These are phyloP conservation scores for Erigeron canadensis DNA, from an alignment of 129 eudicot genomes.

Conservation along the genomic window DNA sequence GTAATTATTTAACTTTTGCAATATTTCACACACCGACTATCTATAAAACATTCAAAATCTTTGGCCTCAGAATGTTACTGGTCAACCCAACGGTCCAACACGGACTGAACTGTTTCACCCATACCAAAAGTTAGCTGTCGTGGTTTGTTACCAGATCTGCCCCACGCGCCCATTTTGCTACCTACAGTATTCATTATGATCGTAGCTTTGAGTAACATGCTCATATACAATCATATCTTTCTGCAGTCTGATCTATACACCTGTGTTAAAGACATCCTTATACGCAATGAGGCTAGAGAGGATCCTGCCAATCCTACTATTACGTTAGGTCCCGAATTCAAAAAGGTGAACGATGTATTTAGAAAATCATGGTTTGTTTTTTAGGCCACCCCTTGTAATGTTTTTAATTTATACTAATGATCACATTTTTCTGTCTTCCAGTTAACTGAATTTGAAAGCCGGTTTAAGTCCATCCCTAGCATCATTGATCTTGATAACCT, in stretches of 20 bases:
- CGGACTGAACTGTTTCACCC: not conserved
- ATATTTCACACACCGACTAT: not conserved
- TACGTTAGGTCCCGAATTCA: conserved; percentile 89
- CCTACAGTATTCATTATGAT: not conserved
- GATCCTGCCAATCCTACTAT: conserved; percentile 84
- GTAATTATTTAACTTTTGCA: not conserved
- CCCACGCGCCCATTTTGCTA: not conserved
- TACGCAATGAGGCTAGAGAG: conserved; percentile 70
- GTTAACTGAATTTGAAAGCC: conserved; percentile 74
- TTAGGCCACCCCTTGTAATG: not conserved
- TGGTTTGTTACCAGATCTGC: not conserved
- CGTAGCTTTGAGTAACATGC: not conserved
- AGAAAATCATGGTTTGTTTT: not conserved
- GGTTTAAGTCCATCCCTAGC: conserved; percentile 97
- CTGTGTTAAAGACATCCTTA: conserved; percentile 62
- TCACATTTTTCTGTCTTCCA: conserved; percentile 12
- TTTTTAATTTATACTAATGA: not conserved
- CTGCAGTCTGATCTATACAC: conserved; percentile 95
- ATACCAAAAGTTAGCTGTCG: not conserved
- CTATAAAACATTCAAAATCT: not conserved
- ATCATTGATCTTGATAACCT: conserved; percentile 84
- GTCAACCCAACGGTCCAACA: not conserved
- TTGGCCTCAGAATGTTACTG: not conserved
- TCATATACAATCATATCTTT: not conserved
- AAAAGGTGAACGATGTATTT: conserved; percentile 50